Conservation (phyloP, 225 moss, liverwort and hornwort genomes). For the Sphagnum tenellum region DNA sequence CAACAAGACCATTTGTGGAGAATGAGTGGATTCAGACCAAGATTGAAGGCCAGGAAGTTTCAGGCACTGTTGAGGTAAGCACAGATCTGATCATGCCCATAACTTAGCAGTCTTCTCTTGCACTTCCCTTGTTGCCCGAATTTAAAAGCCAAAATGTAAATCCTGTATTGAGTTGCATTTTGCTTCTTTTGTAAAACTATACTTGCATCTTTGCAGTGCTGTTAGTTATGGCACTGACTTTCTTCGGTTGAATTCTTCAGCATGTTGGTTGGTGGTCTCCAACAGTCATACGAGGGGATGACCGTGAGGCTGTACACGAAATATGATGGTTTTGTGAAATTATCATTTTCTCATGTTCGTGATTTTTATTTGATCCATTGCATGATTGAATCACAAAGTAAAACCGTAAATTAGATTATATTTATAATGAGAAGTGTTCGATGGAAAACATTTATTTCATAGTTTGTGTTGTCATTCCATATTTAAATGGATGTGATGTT, state of each 20-base stretch:
- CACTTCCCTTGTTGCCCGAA: no score
- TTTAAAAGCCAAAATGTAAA: no score
- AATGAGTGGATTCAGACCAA: conserved; percentile 99
- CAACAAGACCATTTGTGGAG: conserved; percentile 89
- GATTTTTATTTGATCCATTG: no score
- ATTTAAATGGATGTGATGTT: no score
- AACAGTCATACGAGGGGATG: conserved; percentile 91
- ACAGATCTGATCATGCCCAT: background rate
- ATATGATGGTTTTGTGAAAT: no score
- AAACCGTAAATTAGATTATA: no score
- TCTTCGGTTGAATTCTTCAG: conserved; percentile 24
- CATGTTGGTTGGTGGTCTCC: conserved; percentile 99
- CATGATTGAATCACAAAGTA: no score
- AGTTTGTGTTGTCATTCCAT: no score
- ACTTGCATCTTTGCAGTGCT: background rate
- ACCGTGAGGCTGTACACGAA: conserved; percentile 67
- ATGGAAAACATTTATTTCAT: no score
- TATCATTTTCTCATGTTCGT: no score
- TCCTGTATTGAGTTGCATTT: no score
- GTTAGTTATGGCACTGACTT: background rate
- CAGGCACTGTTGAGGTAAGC: conserved; percentile 95
- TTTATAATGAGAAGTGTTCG: no score
- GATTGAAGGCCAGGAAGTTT: conserved; percentile 98
- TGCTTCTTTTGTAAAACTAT: background rate
- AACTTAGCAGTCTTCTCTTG: background rate